Base-by-base conservation (phyloP, 345 rosid species). In the Gossypium arboreum region DNA sequence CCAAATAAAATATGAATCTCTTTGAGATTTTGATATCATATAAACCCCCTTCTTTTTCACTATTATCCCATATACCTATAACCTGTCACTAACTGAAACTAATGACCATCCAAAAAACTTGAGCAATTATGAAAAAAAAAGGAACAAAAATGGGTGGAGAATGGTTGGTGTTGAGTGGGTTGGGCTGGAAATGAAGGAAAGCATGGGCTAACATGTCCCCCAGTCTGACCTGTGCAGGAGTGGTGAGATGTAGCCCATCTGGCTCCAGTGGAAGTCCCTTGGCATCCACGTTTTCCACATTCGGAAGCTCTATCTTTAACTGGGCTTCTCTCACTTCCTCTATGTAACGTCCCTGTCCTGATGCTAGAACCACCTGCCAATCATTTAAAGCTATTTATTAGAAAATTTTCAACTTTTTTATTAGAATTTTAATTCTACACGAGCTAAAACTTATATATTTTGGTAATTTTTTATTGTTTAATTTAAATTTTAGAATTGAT, bases 161-260 rank as follows among this genome's bases (percentile, higher is more conserved):
- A 52, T 11, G 5, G 71, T 56, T 72, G 56, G 51, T 39, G 18
- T 2, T 0, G 54, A 41, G 11, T 63, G 83, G 70, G 57, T 43
- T 67, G 45, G 80, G 44, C 25, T 4, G 27, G 66, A 76, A 80
- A 17, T 12, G 73, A 24, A 86, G 79, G 76, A 85, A 92, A 17
- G 91, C 85, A 12, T 79, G 78, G 2, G 90, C 90, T 79, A 94
- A 66, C 88, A 79, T 88, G 43, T 78, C 81, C 9, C 97, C 98
- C 3, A 91, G 81, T 77, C 76, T 85, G n/a, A 90, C 95, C 86
- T 91, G 92, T 24, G 92, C 75, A 7, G 81, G 72, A 34, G 97
- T 85, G n/a, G 95, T 83, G 29, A 94, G 88, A 78, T 94, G 98
- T 67, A 92, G 83, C 69, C 84, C 80, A 56, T 89, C 98, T 2